A percentile compares a stretch with the other conserved stretches of the same genome.
These are phyloP conservation scores for Colletotrichum coccodes DNA, from an alignment of 2,329 filamentous ascomycete genomes.

Conservation along the genomic window DNA sequence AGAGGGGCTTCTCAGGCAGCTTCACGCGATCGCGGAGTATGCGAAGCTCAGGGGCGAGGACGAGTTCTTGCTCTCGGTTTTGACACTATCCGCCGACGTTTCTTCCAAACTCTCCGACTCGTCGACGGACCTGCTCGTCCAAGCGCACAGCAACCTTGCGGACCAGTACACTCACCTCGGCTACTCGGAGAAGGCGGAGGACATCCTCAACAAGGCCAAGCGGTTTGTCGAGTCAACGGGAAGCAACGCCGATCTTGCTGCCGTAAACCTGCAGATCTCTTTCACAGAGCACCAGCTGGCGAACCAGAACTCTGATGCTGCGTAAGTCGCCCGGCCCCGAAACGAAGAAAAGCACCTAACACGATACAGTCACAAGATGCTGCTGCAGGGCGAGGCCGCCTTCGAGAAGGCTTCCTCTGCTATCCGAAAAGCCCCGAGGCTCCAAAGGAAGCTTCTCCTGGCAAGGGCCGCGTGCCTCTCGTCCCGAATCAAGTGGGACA, in stretches of 20 bases:
- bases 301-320: slow-evolving; percentile 73
- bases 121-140: slow-evolving; percentile 52
- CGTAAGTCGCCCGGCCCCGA: slow-evolving; percentile 45
- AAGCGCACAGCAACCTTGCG: slow-evolving; percentile 59
- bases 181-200: slow-evolving; percentile 59
- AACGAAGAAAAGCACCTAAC: slow-evolving; percentile 4
- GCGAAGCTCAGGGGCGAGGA: slow-evolving; percentile 62
- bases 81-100: slow-evolving; percentile 57
- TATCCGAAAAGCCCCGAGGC: slow-evolving; percentile 27
- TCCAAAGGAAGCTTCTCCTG: slow-evolving; percentile 58
- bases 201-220: slow-evolving; percentile 67
- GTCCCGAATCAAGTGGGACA: slow-evolving; percentile 72
- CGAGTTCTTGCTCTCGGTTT: slow-evolving; percentile 54
- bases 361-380: slow-evolving; percentile 19
- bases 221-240: slow-evolving; percentile 53
- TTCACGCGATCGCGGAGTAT: slow-evolving; percentile 62
- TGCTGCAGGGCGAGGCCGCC: slow-evolving; percentile 16
- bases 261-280: slow-evolving; percentile 71
- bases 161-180: slow-evolving; percentile 65
- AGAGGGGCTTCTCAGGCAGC: slow-evolving; percentile 57
- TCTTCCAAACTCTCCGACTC: slow-evolving; percentile 46
- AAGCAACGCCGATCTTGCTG: slow-evolving; percentile 48
- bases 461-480: slow-evolving; percentile 72
- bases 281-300: slow-evolving; percentile 80
- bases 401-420: slow-evolving; percentile 28